Base-by-base conservation (phyloP, 2,329 filamentous ascomycete genomes). In the Trichoderma hamatum region DNA sequence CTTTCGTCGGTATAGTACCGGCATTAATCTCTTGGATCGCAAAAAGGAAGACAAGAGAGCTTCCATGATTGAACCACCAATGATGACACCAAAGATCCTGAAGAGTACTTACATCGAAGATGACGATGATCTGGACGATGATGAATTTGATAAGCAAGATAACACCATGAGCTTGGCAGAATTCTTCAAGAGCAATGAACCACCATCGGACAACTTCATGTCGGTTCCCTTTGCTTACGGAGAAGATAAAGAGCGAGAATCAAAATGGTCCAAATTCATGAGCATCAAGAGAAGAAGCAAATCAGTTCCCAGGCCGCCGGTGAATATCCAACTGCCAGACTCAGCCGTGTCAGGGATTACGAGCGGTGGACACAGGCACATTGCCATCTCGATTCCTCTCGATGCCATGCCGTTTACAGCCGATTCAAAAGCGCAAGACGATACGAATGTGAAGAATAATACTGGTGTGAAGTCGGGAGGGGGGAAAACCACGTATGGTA, bases 381-480 rank as follows among this genome's bases (percentile, higher is more conserved):
- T 89, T 71, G 85, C 86, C 69, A 89, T 89, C 63, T 88, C 86
- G 0, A 88, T 89, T 55, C 87, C 87, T 1, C 70, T 84, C 14
- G 82, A 86, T 71, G 78, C 85, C 69, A 82, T 81, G 5, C 81
- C 85, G 26, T 77, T 84, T 54, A 80, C 79, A 3, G 71, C 73
- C 43, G 72, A 71, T 36, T 74, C 75, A 24, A 74, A 75, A 58
- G 76, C 78, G 7, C 79, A 81, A 68, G 78, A 80, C 67, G 78
- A 79, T 13, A 73, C 79, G 19, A 76, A 75, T 49, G 71, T 66
- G 72, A 36, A 66, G 73, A 16, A 72, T 72, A 39, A 67, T 7
- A 24, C 26, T 28, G 46, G 16, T 13, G 16, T 21, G 6, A 59
- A 49, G n/a, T 30, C 13, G 14, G 52, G n/a, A 19, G 51, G 51